phyloP scores from a whole-genome alignment of 2,329 filamentous ascomycete genomes.

The Aspergillus felis region DNA sequence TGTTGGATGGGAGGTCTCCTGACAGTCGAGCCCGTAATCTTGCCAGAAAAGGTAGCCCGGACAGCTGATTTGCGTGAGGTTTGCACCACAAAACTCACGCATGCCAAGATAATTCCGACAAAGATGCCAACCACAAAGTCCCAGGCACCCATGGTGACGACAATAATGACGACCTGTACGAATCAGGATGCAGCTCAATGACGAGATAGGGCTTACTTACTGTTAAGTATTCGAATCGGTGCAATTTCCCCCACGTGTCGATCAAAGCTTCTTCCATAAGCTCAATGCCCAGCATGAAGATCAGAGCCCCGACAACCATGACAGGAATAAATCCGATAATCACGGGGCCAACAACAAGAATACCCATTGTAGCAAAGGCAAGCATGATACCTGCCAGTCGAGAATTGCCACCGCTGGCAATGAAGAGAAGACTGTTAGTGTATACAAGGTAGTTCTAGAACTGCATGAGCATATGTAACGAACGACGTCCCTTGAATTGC shows the following conservation, averaged over 20 bases:
- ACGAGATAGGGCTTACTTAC: slow-evolving; percentile 41
- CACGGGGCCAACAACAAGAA: slow-evolving; percentile 80
- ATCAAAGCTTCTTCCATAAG: slow-evolving; percentile 84
- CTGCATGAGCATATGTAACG: slow-evolving; percentile 18
- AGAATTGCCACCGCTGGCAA: slow-evolving; percentile 83
- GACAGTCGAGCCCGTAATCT: slow-evolving; percentile 87
- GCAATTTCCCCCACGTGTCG: slow-evolving; percentile 82
- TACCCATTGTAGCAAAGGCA: slow-evolving; percentile 70
- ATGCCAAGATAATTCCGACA: slow-evolving; percentile 85
- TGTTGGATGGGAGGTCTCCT: slow-evolving; percentile 85
- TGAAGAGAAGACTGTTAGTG: slow-evolving; percentile 95
- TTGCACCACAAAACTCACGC: slow-evolving; percentile 85
- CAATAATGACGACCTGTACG: slow-evolving; percentile 70
- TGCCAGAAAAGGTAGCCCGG: slow-evolving; percentile 82
- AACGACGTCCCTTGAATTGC: neutral
- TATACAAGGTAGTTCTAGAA: slow-evolving; percentile 93
- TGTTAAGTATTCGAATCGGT: slow-evolving; percentile 82
- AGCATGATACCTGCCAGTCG: slow-evolving; percentile 82
- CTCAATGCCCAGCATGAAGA: slow-evolving; percentile 92
- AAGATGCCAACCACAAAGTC: slow-evolving; percentile 96
- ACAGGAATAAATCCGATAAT: slow-evolving; percentile 93
- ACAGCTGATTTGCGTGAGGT: slow-evolving; percentile 87
- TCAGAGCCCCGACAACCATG: slow-evolving; percentile 93
- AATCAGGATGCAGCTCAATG: neutral
- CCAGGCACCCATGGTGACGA: slow-evolving; percentile 92